Conservation (phyloP, 2,329 filamentous ascomycete species). For the Aspergillus sp. region DNA sequence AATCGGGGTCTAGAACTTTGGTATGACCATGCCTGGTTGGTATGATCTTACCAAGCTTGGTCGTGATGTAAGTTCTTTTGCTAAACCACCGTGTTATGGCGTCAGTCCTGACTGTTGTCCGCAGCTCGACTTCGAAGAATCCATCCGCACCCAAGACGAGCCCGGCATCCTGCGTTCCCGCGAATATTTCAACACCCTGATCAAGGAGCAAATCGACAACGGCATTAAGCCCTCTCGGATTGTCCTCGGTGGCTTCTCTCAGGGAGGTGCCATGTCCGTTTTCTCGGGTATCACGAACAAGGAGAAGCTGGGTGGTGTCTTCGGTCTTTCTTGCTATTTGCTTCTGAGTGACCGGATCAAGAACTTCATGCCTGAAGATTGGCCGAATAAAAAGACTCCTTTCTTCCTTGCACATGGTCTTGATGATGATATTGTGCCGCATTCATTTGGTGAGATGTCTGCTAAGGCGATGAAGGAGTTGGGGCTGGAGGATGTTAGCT, state of each 20-base stretch:
- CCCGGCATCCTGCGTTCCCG: slow-evolving; percentile 65
- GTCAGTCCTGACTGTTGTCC: neutral
- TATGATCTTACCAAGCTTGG: slow-evolving; percentile 44
- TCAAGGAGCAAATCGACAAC: slow-evolving; percentile 70
- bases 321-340: slow-evolving; percentile 77
- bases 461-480: slow-evolving; percentile 59
- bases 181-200: slow-evolving; percentile 69
- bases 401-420: slow-evolving; percentile 89
- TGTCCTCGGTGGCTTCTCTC: slow-evolving; percentile 59
- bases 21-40: slow-evolving; percentile 71
- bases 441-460: slow-evolving; percentile 62
- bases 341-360: slow-evolving; percentile 61
- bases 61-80: slow-evolving; percentile 26
- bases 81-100: neutral
- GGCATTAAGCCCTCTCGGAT: slow-evolving; percentile 79
- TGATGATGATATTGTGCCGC: slow-evolving; percentile 64
- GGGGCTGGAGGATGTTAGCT: slow-evolving; percentile 62
- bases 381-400: slow-evolving; percentile 66
- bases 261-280: slow-evolving; percentile 82
- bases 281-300: slow-evolving; percentile 69
- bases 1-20: slow-evolving; percentile 53
- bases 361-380: slow-evolving; percentile 48
- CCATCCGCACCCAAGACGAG: slow-evolving; percentile 45
- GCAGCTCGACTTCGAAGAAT: slow-evolving; percentile 37
- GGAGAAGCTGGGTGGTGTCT: slow-evolving; percentile 76